phyloP scores from a whole-genome alignment of 106 monocot species.

The Allium fistulosum region DNA sequence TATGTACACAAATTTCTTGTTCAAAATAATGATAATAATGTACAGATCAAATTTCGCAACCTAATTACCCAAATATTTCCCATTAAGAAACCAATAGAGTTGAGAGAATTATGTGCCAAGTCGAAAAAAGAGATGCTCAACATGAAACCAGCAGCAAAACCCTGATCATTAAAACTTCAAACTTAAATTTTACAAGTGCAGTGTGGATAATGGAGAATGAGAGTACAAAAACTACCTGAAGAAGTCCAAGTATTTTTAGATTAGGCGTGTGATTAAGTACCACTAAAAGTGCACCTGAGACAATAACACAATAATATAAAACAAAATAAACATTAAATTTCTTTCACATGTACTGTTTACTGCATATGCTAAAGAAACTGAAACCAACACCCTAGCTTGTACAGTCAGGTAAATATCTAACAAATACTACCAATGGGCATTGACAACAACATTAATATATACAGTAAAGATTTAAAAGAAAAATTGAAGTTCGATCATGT shows the following conservation, averaged over 20 bases:
- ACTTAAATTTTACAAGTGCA: not conserved
- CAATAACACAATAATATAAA: too few species aligned
- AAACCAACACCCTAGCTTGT: too few species aligned
- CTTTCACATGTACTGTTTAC: too few species aligned
- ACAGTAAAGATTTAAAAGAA: too few species aligned
- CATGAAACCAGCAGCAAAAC: constrained; percentile 98
- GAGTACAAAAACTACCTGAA: constrained; percentile 56
- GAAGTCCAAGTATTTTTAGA: constrained; percentile 79
- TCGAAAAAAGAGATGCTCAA: constrained; percentile 94
- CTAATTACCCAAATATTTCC: constrained; percentile 86
- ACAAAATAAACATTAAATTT: too few species aligned
- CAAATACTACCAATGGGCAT: too few species aligned
- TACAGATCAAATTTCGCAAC: not conserved
- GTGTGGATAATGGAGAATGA: not conserved
- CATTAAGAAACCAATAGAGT: constrained; percentile 91
- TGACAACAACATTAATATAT: too few species aligned
- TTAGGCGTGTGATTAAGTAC: constrained; percentile 20
- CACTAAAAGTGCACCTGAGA: constrained; percentile 84
- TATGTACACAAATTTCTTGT: not conserved
- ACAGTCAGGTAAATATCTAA: too few species aligned
- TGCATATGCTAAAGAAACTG: too few species aligned
- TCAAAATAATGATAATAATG: not conserved
- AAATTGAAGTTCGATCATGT: too few species aligned
- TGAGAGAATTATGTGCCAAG: constrained; percentile 92
- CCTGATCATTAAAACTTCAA: constrained; percentile 31